Conservation (phyloP, 768 basidiomycete genomes). For the Erythrobasidium yunnanense region DNA sequence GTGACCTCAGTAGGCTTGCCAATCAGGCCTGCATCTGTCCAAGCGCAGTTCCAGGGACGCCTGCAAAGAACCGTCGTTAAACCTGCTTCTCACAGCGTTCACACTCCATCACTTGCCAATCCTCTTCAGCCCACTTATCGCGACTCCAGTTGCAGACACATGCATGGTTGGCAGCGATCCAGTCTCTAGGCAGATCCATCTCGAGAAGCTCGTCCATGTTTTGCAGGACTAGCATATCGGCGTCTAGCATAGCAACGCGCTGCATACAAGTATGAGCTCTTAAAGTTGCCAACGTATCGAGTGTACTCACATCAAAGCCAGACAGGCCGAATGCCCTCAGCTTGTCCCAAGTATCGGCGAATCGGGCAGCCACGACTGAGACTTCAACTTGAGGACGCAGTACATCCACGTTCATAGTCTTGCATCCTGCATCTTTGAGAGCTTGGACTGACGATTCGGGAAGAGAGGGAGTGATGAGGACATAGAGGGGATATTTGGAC, state of each 20-base stretch:
- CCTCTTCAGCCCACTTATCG: slow-evolving; percentile 24
- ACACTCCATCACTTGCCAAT: slow-evolving; percentile 52
- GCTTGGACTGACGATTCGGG: slow-evolving; percentile 48
- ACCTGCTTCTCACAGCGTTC: too few relatives aligned
- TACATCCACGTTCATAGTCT: slow-evolving; percentile 52
- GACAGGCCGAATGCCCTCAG: slow-evolving; percentile 43
- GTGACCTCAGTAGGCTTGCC: slow-evolving; percentile 46
- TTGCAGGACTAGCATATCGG: slow-evolving; percentile 70
- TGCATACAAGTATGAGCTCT: too few relatives aligned
- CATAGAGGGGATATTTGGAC: slow-evolving; percentile 64
- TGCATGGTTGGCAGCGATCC: slow-evolving; percentile 78
- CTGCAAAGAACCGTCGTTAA: slow-evolving; percentile 46
- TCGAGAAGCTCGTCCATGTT: slow-evolving; percentile 66
- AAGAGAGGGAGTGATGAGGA: slow-evolving; percentile 59
- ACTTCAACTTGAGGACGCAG: slow-evolving; percentile 46
- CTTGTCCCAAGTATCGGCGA: slow-evolving; percentile 60
- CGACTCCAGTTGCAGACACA: slow-evolving; percentile 79
- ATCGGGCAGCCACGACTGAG: slow-evolving; percentile 43
- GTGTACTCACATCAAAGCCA: slow-evolving; percentile 42
- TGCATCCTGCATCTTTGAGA: slow-evolving; percentile 51
- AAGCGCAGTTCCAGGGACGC: slow-evolving; percentile 84
- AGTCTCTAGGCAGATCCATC: slow-evolving; percentile 50
- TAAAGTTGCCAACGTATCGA: too few relatives aligned
- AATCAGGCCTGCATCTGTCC: slow-evolving; percentile 48
- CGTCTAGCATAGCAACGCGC: slow-evolving; percentile 63